Conservation (phyloP, 371 early-diverging fungal species). For the Circinella umbellata region DNA sequence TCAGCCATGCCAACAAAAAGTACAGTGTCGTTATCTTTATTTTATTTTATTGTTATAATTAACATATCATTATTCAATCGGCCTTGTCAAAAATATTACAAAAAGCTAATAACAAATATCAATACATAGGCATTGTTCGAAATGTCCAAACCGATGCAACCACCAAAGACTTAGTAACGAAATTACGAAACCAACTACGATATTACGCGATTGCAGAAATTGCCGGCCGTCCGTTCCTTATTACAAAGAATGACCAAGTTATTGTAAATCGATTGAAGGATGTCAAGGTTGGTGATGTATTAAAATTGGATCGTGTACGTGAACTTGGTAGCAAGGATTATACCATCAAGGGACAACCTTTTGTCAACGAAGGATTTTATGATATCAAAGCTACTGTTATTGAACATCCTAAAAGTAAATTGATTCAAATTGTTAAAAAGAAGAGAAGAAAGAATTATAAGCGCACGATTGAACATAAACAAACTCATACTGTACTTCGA, state of each 20-base stretch:
- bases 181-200: conserved; percentile 62
- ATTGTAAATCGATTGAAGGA: conserved; percentile 82
- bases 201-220: conserved; percentile 91
- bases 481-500: conserved; percentile 79
- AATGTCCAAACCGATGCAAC: conserved; percentile 27
- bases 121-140: conserved; percentile 19
- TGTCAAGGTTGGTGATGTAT: conserved; percentile 85
- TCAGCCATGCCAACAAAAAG: conserved; percentile 10
- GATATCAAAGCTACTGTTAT: conserved; percentile 86
- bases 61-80: too few relatives aligned
- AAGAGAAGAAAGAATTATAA: conserved; percentile 90
- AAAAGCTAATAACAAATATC: background rate
- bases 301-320: conserved; percentile 84
- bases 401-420: conserved; percentile 87
- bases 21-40: background rate
- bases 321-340: conserved; percentile 90
- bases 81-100: too few relatives aligned
- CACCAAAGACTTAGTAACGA: conserved; percentile 29
- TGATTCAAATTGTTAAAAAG: conserved; percentile 80
- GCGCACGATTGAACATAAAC: conserved; percentile 74
- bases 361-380: conserved; percentile 72
- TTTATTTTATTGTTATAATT: background rate
- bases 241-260: conserved; percentile 88
- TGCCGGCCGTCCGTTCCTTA: conserved; percentile 85
- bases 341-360: conserved; percentile 87